Base-by-base conservation (phyloP, 2,329 filamentous ascomycete species). In the Waltergamsia citrina region DNA sequence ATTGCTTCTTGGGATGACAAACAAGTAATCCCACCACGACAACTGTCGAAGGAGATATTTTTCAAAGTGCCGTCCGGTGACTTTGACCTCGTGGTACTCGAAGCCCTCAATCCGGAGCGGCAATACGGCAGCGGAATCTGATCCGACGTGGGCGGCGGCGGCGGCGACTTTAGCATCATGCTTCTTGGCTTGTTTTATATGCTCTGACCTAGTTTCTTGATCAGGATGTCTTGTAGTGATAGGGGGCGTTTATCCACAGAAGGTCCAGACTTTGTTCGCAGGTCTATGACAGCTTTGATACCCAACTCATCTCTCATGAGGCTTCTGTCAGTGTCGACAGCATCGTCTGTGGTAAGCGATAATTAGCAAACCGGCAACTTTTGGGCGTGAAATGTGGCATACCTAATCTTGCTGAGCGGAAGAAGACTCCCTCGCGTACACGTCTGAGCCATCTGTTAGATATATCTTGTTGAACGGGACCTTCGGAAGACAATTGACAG, bases 21-120 rank as follows among this genome's bases (percentile, higher is more conserved):
- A 80, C 76, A 79, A 57, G 37, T 79, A 73, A 42, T 74, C 73
- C 55, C 63, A 65, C 74, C 78, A 86, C 11, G 76, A 71, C 14
- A 93, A 60, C 46, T 78, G 73, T 50, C 71, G 72, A 20, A 88
- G 53, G 23, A 92, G 65, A 43, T 76, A 71, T 28, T 67, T 63
- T 48, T 86, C 81, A 47, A 90, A 86, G 1, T 71, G 65, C 9
- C 67, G 67, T 17, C 85, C 85, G 14, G 85, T 87, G 43, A 93
- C 69, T 49, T 78, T 83, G 59, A 90, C 77, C 36, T 81, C 62
- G 29, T 66, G 59, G 48, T 87, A 85, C 2, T 52, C 51, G 17
- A 85, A 57, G 0, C 74, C 76, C 0, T 75, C 65, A 33, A 90
- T 80, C 41, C 77, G 65, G 28, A 78, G 49, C 0, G 76, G 65